Evolutionary conservation across 805 yeast genomes (phyloP).

Genomic region (Ogataea populi-albae): DNA sequence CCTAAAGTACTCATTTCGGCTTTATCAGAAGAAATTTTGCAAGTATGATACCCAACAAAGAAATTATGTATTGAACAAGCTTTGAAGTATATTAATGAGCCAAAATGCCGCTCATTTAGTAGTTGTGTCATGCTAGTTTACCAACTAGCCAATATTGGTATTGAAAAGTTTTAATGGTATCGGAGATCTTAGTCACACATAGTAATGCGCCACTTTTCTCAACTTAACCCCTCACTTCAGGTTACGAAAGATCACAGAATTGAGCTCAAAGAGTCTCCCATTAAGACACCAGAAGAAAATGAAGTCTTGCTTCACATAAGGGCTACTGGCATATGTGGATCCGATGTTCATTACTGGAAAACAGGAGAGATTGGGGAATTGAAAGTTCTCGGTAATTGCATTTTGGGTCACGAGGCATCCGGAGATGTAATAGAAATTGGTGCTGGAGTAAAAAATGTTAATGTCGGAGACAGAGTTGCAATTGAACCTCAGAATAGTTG

Average conservation of each 20-base stretch:
- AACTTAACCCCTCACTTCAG: conserved; percentile 21
- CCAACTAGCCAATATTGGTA: neutral
- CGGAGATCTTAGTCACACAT: no score
- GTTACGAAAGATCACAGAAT: conserved; percentile 21
- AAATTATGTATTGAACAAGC: neutral
- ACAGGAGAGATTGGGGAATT: conserved; percentile 61
- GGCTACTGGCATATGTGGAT: conserved; percentile 74
- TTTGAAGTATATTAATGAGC: neutral
- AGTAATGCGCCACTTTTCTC: neutral
- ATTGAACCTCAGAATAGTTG: conserved; percentile 58
- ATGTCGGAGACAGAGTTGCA: conserved; percentile 48
- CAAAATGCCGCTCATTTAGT: neutral
- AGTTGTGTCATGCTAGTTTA: neutral
- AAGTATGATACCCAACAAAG: no score
- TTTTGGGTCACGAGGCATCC: conserved; percentile 45
- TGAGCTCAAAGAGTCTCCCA: conserved; percentile 19
- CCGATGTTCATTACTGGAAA: conserved; percentile 67
- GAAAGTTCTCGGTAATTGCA: conserved; percentile 34
- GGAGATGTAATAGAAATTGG: conserved; percentile 50
- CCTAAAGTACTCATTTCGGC: no score
- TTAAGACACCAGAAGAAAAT: conserved; percentile 30
- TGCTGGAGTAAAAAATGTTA: conserved; percentile 41
- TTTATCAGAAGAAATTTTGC: no score
- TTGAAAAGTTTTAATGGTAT: neutral
- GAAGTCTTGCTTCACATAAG: conserved; percentile 55